These are phyloP conservation scores for Cudoniella acicularis DNA, from an alignment of 495 filamentous ascomycete genomes.

Conservation along the genomic window DNA sequence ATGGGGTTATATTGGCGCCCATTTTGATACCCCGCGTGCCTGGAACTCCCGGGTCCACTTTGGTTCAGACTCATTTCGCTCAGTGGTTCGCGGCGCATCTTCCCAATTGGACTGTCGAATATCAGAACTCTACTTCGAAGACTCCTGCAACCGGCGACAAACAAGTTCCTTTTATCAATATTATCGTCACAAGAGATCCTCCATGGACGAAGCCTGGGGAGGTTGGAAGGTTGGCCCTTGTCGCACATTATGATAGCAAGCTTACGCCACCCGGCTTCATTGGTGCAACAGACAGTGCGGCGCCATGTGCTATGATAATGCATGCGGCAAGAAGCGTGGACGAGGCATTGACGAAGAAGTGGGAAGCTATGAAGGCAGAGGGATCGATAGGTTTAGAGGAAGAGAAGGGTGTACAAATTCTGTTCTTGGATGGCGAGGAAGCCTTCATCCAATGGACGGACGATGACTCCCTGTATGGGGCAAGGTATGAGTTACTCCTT, in stretches of 20 bases:
- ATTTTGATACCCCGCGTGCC: slow-evolving; percentile 89
- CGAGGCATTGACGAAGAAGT: slow-evolving; percentile 71
- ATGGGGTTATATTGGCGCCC: slow-evolving; percentile 73
- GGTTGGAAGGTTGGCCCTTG: slow-evolving; percentile 75
- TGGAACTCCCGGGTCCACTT: slow-evolving; percentile 71
- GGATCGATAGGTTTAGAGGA: slow-evolving; percentile 56
- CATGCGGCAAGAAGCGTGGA: slow-evolving; percentile 80
- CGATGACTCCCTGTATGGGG: slow-evolving; percentile 81
- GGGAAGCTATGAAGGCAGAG: slow-evolving; percentile 64
- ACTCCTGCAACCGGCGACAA: slow-evolving; percentile 69
- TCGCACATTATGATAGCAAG: slow-evolving; percentile 93
- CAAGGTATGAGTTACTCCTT: slow-evolving; percentile 47
- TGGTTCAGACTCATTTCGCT: slow-evolving; percentile 76
- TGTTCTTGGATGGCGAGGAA: slow-evolving; percentile 93
- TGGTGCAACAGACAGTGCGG: slow-evolving; percentile 89
- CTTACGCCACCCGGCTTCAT: slow-evolving; percentile 82
- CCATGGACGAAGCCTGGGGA: slow-evolving; percentile 73
- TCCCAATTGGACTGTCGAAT: slow-evolving; percentile 72
- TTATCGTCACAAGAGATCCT: slow-evolving; percentile 86
- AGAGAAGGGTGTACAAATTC: slow-evolving; percentile 79
- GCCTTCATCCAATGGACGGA: slow-evolving; percentile 77
- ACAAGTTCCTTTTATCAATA: slow-evolving; percentile 77
- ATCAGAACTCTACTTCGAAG: slow-evolving; percentile 80
- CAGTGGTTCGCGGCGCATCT: slow-evolving; percentile 72
- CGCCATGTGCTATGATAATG: slow-evolving; percentile 88